These are phyloP conservation scores for Rhizophagus clarus DNA, from an alignment of 192 early-diverging fungal genomes.

Conservation along the genomic window DNA sequence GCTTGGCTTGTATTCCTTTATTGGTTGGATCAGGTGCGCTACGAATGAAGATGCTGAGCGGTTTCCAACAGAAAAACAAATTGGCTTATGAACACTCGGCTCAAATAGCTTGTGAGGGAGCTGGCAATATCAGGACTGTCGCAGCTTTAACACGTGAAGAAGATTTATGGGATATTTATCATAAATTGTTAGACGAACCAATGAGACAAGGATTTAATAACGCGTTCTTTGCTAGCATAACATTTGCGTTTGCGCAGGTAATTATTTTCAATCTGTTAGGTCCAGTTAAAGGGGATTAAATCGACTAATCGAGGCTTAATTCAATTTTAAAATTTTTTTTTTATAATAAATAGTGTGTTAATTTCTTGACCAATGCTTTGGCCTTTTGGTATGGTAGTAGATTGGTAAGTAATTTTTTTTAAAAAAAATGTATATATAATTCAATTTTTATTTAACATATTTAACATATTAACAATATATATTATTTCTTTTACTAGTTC, in stretches of 20 bases:
- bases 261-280: background rate
- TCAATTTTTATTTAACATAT: conserved; percentile 24
- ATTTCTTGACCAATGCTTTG: conserved; percentile 49
- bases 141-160: conserved; percentile 59
- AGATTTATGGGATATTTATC: conserved; percentile 47
- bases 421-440: conserved; percentile 28
- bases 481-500: background rate
- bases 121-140: conserved; percentile 77
- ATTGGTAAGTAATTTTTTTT: conserved; percentile 42
- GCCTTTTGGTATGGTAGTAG: conserved; percentile 53
- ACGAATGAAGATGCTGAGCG: conserved; percentile 56
- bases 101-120: conserved; percentile 73
- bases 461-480: conserved; percentile 38
- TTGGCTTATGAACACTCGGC: conserved; percentile 68
- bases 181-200: conserved; percentile 45
- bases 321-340: no score
- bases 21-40: conserved; percentile 62
- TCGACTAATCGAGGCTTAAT: no score
- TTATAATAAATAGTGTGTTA: conserved; percentile 22
- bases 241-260: conserved; percentile 49
- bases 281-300: no score
- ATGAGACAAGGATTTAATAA: conserved; percentile 42
- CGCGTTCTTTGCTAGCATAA: conserved; percentile 39
- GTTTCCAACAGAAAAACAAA: conserved; percentile 53
- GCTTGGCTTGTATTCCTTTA: conserved; percentile 69